These are phyloP conservation scores for Pleurotus pulmonarius DNA, from an alignment of 768 basidiomycete genomes.

Conservation along the genomic window DNA sequence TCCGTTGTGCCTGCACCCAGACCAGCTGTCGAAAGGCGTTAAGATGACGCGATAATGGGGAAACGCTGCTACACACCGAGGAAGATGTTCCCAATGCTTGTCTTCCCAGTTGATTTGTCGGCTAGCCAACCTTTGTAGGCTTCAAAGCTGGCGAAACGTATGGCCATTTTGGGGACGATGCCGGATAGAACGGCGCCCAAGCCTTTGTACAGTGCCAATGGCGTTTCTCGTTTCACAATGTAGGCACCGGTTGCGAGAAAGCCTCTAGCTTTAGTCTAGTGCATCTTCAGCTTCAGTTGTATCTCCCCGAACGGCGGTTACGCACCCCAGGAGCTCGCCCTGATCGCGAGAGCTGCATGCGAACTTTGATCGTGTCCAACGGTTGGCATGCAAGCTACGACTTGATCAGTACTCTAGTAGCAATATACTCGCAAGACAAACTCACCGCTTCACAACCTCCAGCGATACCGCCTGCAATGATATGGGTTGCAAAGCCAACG, in stretches of 20 bases:
- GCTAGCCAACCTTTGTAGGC: constrained; percentile 84
- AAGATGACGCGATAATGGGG: not conserved
- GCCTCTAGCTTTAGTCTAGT: constrained; percentile 85
- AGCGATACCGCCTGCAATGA: constrained; percentile 92
- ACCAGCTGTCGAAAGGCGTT: constrained; percentile 56
- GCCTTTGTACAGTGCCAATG: constrained; percentile 95
- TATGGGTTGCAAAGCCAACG: constrained; percentile 83
- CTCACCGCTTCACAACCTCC: constrained; percentile 90
- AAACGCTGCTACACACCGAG: constrained; percentile 53
- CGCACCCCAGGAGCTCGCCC: constrained; percentile 79
- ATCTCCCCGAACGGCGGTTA: constrained; percentile 15
- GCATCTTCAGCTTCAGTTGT: not conserved
- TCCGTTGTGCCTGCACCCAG: constrained; percentile 95
- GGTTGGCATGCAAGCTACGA: constrained; percentile 79
- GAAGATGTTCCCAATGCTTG: constrained; percentile 78
- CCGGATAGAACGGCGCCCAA: constrained; percentile 95
- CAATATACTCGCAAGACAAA: constrained; percentile 5
- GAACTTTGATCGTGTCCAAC: constrained; percentile 98
- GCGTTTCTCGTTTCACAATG: constrained; percentile 89
- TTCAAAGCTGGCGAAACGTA: constrained; percentile 97
- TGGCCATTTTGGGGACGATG: constrained; percentile 99
- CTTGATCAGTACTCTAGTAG: not conserved
- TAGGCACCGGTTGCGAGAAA: constrained; percentile 88
- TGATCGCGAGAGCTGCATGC: constrained; percentile 96
- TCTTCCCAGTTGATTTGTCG: constrained; percentile 73